Base-by-base conservation (phyloP, 139 green algal species). In the Chlorella sorokiniana region DNA sequence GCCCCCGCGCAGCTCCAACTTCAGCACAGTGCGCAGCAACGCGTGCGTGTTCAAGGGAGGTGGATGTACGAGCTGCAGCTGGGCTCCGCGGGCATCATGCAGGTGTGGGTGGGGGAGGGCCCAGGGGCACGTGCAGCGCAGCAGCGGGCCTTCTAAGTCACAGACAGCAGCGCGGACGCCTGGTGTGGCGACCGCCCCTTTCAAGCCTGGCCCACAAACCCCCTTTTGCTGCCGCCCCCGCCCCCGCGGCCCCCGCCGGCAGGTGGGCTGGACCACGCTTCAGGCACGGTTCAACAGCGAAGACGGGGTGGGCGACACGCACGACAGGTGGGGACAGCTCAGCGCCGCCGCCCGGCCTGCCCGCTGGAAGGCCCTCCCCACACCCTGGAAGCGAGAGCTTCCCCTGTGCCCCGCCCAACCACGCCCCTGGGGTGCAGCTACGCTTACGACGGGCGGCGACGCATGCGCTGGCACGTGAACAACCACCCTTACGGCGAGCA, bases 11-110 rank as follows among this genome's bases (percentile, higher is more conserved):
- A 78, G 69, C n/a, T 35, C 54, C 9, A 94, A 90, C 83, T 98
- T 98, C 87, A 92, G 81, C 74, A 94, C 86, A 61, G 90, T 87
- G 42, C 85, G 93, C 16, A 92, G 91, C 44, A 97, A 89, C 45
- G 77, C 76, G 4, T 94, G 90, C 72, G 93, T 97, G 4, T 93
- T 90, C 77, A 80, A 83, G 18, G 95, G 5, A 84, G 87, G 41
- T 98, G 94, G 94, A 91, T 94, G 92, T 99, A 97, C 83, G 96
- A 99, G 85, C 92, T 89, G 10, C 92, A 88, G 9, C 81, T 98
- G 76, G 82, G 87, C 0, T 96, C 88, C 0, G 44, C 86, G 23
- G 92, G 93, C 54, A 97, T 98, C 64, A 89, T 95, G 86, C 95
- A 98, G 89, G 85, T 98, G 45, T 93, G 95, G n/a, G n/a, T n/a